Percentiles rank a stretch among this genome's conserved stretches.
Evolutionary conservation across 495 filamentous ascomycete species (phyloP).

Genomic region (Talaromyces ruber): DNA sequence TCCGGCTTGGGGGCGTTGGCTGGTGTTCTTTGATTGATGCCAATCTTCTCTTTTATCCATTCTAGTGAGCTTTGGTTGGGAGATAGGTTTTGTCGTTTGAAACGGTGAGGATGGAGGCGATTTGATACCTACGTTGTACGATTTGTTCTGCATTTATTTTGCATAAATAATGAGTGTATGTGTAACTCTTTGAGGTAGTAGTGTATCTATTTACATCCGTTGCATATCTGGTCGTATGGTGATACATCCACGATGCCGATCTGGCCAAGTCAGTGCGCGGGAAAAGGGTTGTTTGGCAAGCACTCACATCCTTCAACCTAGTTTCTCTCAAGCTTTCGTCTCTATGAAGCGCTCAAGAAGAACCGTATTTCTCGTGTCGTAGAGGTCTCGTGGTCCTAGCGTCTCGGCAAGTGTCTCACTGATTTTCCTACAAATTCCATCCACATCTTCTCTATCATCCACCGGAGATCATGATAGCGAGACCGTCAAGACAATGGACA

Average conservation of each 20-base stretch:
- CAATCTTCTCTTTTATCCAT: background rate
- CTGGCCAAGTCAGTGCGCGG: background rate
- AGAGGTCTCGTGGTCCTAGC: background rate
- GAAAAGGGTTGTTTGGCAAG: background rate
- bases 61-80: too few relatives aligned
- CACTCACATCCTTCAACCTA: background rate
- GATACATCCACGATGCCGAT: background rate
- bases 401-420: background rate
- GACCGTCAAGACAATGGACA: background rate
- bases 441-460: background rate
- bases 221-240: too few relatives aligned
- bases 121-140: background rate
- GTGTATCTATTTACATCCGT: too few relatives aligned
- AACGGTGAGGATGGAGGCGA: background rate
- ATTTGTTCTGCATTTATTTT: background rate
- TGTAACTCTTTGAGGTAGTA: too few relatives aligned
- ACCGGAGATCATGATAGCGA: background rate
- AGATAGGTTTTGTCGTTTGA: background rate
- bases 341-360: background rate
- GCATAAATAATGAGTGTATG: background rate
- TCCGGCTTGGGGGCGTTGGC: slow-evolving; percentile 11
- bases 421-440: background rate
- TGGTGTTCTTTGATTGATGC: background rate
- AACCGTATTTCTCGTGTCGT: background rate
- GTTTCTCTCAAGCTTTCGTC: background rate